These are phyloP conservation scores for Bifiguratus adelaidae DNA, from an alignment of 192 early-diverging fungal genomes.

Conservation along the genomic window DNA sequence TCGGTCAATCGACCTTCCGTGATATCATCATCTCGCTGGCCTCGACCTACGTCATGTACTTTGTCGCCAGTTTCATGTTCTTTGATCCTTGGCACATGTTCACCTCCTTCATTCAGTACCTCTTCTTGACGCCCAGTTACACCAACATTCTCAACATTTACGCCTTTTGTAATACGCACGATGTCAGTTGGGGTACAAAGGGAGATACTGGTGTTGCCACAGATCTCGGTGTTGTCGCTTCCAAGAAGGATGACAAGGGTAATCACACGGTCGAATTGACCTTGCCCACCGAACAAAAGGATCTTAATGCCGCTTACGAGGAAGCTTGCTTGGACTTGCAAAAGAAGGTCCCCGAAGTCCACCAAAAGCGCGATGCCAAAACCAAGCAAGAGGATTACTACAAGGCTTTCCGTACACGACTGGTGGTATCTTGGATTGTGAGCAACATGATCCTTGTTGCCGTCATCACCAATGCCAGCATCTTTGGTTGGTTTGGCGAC, in stretches of 20 bases:
- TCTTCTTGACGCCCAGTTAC: slow-evolving; percentile 66
- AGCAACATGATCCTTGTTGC: slow-evolving; percentile 61
- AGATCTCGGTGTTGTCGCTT: slow-evolving; percentile 73
- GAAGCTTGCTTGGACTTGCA: slow-evolving; percentile 51
- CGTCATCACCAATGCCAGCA: slow-evolving; percentile 42
- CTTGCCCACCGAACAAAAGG: slow-evolving; percentile 65
- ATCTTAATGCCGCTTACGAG: slow-evolving; percentile 75
- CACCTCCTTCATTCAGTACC: slow-evolving; percentile 59
- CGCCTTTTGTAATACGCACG: slow-evolving; percentile 29
- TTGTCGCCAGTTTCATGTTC: slow-evolving; percentile 52
- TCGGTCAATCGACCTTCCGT: slow-evolving; percentile 58
- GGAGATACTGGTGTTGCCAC: slow-evolving; percentile 62
- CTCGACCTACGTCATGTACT: slow-evolving; percentile 59
- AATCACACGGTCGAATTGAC: slow-evolving; percentile 62
- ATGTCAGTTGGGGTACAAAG: slow-evolving; percentile 86
- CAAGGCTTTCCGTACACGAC: slow-evolving; percentile 66
- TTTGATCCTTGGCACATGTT: slow-evolving; percentile 76
- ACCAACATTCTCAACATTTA: slow-evolving; percentile 76
- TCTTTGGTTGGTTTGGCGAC: slow-evolving; percentile 12
- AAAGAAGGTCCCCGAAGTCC: slow-evolving; percentile 26
- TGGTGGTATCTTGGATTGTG: slow-evolving; percentile 72
- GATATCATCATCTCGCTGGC: slow-evolving; percentile 52
- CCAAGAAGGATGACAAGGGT: slow-evolving; percentile 56
- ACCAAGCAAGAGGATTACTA: slow-evolving; percentile 69
- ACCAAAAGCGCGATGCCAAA: slow-evolving; percentile 48